Percentiles rank a stretch among this genome's conserved stretches.
Conservation (phyloP, 345 rosid genomes). For the Hevea brasiliensis region DNA sequence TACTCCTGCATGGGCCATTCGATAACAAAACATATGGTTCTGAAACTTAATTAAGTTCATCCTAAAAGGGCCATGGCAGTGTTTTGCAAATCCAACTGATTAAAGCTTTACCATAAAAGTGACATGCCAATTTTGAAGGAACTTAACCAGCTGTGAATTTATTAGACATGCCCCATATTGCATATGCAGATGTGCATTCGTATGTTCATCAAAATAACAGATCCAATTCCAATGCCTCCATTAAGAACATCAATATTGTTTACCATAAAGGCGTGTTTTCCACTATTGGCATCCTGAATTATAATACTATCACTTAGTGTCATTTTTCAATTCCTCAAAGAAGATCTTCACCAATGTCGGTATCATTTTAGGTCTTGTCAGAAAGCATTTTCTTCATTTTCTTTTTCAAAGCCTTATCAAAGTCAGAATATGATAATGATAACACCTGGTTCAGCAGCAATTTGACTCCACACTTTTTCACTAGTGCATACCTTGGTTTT, state of each 20-base stretch:
- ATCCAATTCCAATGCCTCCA: too few relatives aligned
- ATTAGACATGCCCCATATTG: background rate
- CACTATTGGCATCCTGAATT: background rate
- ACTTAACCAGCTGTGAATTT: background rate
- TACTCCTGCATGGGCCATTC: background rate
- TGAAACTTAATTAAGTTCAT: background rate
- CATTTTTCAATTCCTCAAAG: background rate
- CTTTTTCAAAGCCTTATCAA: constrained; percentile 59
- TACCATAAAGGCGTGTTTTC: background rate
- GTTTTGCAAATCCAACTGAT: background rate
- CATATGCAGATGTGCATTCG: background rate
- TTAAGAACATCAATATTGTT: background rate
- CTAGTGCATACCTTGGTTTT: constrained; percentile 71
- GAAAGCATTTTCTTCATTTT: constrained; percentile 52
- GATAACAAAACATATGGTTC: background rate
- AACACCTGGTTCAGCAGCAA: constrained; percentile 72
- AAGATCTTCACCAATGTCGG: constrained; percentile 1
- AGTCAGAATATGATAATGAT: constrained; percentile 53
- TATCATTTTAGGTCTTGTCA: constrained; percentile 7
- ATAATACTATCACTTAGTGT: background rate
- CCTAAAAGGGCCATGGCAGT: background rate
- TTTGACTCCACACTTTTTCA: constrained; percentile 59
- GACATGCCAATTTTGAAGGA: background rate
- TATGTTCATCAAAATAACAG: background rate
- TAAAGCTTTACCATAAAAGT: background rate